Conservation (phyloP, 2,329 filamentous ascomycete species). For the Aspergillus persii region DNA sequence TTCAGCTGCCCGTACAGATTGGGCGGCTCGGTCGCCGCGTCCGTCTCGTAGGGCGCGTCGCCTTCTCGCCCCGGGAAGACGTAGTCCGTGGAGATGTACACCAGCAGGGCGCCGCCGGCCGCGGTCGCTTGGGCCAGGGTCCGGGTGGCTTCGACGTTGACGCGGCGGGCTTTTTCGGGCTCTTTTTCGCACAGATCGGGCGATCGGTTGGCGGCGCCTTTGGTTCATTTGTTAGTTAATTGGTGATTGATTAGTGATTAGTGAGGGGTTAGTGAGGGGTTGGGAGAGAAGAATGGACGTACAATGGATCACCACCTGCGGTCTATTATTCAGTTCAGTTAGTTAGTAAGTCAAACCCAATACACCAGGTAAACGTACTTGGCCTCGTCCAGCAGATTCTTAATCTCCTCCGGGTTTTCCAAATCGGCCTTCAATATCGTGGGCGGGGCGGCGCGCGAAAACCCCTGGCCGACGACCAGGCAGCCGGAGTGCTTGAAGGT, state of each 20-base stretch:
- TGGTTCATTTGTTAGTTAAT: neutral
- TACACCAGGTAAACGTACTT: slow-evolving; percentile 41
- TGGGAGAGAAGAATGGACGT: slow-evolving; percentile 30
- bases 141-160: slow-evolving; percentile 72
- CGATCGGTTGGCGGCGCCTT: slow-evolving; percentile 82
- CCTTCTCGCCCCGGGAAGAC: slow-evolving; percentile 74
- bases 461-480: slow-evolving; percentile 69
- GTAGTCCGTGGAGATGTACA: slow-evolving; percentile 72
- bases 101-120: slow-evolving; percentile 48
- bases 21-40: slow-evolving; percentile 64
- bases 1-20: slow-evolving; percentile 79
- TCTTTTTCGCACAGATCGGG: slow-evolving; percentile 82
- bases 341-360: no score
- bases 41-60: slow-evolving; percentile 77
- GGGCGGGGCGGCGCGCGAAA: slow-evolving; percentile 69
- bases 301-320: slow-evolving; percentile 80
- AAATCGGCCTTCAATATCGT: slow-evolving; percentile 61
- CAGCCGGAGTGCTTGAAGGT: slow-evolving; percentile 68
- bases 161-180: slow-evolving; percentile 67
- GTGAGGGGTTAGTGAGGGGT: slow-evolving; percentile 1
- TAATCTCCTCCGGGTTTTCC: slow-evolving; percentile 45
- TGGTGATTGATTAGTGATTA: slow-evolving; percentile 9
- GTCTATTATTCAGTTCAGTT: slow-evolving; percentile 48
- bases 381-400: slow-evolving; percentile 49
- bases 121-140: slow-evolving; percentile 66